Base-by-base conservation (phyloP, 139 green algal genomes). In the Tetratostichococcus sp. region DNA sequence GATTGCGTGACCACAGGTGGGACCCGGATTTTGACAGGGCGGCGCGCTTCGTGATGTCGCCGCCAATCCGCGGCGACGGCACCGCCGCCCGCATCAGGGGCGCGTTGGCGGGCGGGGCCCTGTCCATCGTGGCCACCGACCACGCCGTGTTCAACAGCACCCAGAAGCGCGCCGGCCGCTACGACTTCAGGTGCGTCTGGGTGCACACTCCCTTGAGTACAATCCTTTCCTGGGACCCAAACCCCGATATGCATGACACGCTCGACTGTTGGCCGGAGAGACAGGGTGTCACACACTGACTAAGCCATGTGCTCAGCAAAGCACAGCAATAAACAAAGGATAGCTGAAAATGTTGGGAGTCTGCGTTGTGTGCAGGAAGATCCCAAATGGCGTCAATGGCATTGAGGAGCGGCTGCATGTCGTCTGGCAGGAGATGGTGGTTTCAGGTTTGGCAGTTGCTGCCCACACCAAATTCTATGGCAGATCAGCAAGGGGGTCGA, bases 371-470 rank as follows among this genome's bases (percentile, higher is more conserved):
- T 72, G 42, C 73, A 72, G 91, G 25, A 43, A 86, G 31, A 97
- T 98, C 30, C 95, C 95, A 8, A 98, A 98, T 78, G 95, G 95
- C 28, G 92, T 98, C 31, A 97, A 98, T 70, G 95, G 95, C 34
- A 91, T 98, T 11, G 93, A 97, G 85, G 95, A 98, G 85, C 82
- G 94, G 34, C 82, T 98, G 86, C 90, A 97, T 72, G 88, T 97
- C 58, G 86, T 89, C 28, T 97, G 91, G 91, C 75, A 95, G 65
- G 86, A 90, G 62, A 88, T 97, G 81, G 90, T 96, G 22, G 83
- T 87, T 71, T 86, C 89, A n/a, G 93, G 93, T 83, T 30, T 75
- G 35, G 82, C 93, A 81, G 2, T 86, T 87, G 17, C 86, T n/a
- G n/a, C n/a, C n/a, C n/a, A n/a, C n/a, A n/a, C n/a, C n/a, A n/a